Evolutionary conservation across 805 yeast genomes (phyloP).

Genomic region (Spathaspora hagerdaliae): DNA sequence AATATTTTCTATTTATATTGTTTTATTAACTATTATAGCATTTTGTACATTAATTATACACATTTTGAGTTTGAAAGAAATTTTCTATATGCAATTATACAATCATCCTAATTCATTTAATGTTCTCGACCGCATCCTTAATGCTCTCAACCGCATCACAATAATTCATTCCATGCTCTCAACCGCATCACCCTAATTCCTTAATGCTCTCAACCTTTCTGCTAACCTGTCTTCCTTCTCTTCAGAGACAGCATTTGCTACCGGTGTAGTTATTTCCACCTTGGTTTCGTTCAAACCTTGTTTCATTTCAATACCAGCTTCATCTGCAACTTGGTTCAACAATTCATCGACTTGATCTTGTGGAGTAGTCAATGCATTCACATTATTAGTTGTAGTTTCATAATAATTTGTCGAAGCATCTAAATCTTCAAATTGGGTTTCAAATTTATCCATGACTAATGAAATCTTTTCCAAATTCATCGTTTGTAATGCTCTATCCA

Average conservation of each 20-base stretch:
- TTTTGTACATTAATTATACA: background rate
- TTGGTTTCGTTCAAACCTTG: constrained; percentile 74
- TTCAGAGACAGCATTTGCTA: constrained; percentile 40
- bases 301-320: constrained; percentile 90
- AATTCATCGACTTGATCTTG: constrained; percentile 92
- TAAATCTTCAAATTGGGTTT: constrained; percentile 90
- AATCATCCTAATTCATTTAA: too few species aligned
- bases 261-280: constrained; percentile 42
- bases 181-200: constrained; percentile 37
- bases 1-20: background rate
- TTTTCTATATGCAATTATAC: too few species aligned
- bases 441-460: constrained; percentile 95
- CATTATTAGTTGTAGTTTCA: constrained; percentile 83
- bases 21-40: background rate
- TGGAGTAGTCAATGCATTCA: constrained; percentile 86
- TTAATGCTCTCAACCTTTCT: constrained; percentile 81
- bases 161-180: too few species aligned
- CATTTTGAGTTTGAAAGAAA: too few species aligned
- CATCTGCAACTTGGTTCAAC: constrained; percentile 92
- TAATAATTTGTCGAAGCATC: constrained; percentile 93
- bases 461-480: constrained; percentile 95
- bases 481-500: constrained; percentile 93
- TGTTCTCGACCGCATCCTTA: too few species aligned
- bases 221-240: constrained; percentile 86
- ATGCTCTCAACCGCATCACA: too few species aligned